Percentiles rank a stretch among this genome's conserved stretches.
phyloP scores from a whole-genome alignment of 768 basidiomycete genomes.

The Hericium alpestre region DNA sequence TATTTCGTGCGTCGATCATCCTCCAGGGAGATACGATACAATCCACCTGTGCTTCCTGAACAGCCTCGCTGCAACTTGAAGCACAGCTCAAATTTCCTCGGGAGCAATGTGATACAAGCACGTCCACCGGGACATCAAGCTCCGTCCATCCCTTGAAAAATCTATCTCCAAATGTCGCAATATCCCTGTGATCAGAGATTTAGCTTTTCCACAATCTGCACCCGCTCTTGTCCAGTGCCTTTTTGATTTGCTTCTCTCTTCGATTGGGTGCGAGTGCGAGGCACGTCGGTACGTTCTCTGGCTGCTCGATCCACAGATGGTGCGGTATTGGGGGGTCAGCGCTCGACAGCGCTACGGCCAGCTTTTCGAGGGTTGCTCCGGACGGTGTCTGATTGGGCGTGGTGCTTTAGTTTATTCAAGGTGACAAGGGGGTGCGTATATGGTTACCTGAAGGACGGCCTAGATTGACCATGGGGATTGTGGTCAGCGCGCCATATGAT shows the following conservation, averaged over 20 bases:
- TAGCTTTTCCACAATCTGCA: constrained; percentile 26
- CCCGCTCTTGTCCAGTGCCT: constrained; percentile 29
- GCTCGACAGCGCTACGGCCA: background rate
- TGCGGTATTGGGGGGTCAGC: constrained; percentile 16
- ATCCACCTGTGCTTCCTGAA: no score
- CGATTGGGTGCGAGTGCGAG: constrained; percentile 33
- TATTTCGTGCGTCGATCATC: no score
- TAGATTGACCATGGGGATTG: constrained; percentile 5
- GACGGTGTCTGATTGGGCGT: background rate
- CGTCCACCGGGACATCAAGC: no score
- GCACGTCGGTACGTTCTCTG: constrained; percentile 32
- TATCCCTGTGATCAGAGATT: background rate
- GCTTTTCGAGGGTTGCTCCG: background rate
- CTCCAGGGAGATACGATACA: no score
- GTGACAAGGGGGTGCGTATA: background rate
- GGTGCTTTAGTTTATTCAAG: no score
- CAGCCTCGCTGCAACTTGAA: no score
- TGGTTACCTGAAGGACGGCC: constrained; percentile 31
- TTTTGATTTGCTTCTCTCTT: constrained; percentile 27
- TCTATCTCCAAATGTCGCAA: background rate
- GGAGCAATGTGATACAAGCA: no score
- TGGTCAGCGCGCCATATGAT: background rate
- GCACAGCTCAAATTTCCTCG: no score
- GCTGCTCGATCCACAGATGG: constrained; percentile 34
- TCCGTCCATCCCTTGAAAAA: background rate